These are phyloP conservation scores for Ceratopteris richardii DNA, from an alignment of 75 land plant species.

Conservation along the genomic window DNA sequence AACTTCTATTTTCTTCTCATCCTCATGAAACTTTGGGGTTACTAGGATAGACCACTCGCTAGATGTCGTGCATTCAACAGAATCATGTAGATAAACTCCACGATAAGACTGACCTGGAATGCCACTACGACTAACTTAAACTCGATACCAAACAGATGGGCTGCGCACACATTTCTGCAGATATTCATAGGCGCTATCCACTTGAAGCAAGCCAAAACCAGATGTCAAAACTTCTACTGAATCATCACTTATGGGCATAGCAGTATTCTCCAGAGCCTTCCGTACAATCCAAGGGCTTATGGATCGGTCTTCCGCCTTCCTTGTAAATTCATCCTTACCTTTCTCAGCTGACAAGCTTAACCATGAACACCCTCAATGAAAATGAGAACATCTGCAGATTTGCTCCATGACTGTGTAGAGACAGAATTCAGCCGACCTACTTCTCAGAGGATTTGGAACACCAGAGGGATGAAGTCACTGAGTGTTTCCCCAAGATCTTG, in stretches of 20 bases:
- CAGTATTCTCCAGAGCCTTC: conserved; percentile 86
- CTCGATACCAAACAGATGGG: conserved; percentile 65
- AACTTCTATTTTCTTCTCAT: conserved; percentile 63
- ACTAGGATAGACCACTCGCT: conserved; percentile 93
- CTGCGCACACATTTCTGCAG: conserved; percentile 36
- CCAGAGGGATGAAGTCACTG: too few species aligned
- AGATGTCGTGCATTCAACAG: conserved; percentile 40
- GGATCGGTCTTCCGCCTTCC: conserved; percentile 75
- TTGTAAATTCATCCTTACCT: too few species aligned
- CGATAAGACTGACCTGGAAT: conserved; percentile 69
- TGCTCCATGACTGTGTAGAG: too few species aligned
- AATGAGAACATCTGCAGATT: too few species aligned
- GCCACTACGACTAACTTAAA: conserved; percentile 48
- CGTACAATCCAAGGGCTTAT: conserved; percentile 82
- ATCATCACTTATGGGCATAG: conserved; percentile 34
- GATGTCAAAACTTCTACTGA: conserved; percentile 79
- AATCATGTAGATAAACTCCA: conserved; percentile 79
- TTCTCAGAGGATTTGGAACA: too few species aligned
- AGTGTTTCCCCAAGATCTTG: too few species aligned
- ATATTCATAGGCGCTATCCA: conserved; percentile 94
- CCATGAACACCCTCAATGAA: too few species aligned
- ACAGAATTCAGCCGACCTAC: too few species aligned
- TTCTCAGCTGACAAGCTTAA: too few species aligned
- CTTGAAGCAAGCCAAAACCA: conserved; percentile 84
- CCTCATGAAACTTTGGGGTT: conserved; percentile 86